These are phyloP conservation scores for Wickerhamomyces sp. DNA, from an alignment of 1,139 yeast genomes.

Conservation along the genomic window DNA sequence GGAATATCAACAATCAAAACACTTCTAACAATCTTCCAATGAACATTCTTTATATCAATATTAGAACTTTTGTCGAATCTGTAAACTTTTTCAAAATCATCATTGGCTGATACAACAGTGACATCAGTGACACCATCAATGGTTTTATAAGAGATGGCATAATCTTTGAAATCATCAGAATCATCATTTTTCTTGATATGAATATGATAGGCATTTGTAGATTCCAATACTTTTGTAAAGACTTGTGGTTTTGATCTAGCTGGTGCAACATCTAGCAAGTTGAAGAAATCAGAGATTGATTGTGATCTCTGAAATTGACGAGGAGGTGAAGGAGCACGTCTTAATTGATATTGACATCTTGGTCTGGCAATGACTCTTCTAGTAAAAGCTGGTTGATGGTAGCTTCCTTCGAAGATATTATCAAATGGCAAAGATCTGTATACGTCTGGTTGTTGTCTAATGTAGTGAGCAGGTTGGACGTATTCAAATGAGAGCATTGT, in stretches of 20 bases:
- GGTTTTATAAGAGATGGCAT: conserved; percentile 7
- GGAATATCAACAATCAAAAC: conserved; percentile 9
- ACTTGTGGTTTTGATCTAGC: conserved; percentile 2
- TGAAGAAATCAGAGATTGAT: neutral
- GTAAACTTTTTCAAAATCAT: conserved; percentile 9
- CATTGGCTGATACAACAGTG: conserved; percentile 6
- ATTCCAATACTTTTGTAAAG: conserved; percentile 5
- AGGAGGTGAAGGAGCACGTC: conserved; percentile 1
- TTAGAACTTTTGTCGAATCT: conserved; percentile 2
- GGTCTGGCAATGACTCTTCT: neutral
- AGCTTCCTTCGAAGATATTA: conserved; percentile 1
- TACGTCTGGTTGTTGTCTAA: neutral
- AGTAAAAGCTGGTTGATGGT: neutral
- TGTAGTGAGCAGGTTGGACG: conserved; percentile 4
- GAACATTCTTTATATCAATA: conserved; percentile 6
- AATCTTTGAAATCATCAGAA: conserved; percentile 6
- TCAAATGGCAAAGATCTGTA: neutral
- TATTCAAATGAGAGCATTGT: conserved; percentile 8
- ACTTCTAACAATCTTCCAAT: conserved; percentile 6
- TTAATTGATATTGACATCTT: neutral
- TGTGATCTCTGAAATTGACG: neutral
- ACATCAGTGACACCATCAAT: conserved; percentile 2
- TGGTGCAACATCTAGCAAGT: neutral
- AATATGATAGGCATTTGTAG: conserved; percentile 6
- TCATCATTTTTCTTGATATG: conserved; percentile 9